A percentile compares a stretch with the other conserved stretches of the same genome.
Conservation (phyloP, 2,329 filamentous ascomycete genomes). For the Aspergillus sp. region DNA sequence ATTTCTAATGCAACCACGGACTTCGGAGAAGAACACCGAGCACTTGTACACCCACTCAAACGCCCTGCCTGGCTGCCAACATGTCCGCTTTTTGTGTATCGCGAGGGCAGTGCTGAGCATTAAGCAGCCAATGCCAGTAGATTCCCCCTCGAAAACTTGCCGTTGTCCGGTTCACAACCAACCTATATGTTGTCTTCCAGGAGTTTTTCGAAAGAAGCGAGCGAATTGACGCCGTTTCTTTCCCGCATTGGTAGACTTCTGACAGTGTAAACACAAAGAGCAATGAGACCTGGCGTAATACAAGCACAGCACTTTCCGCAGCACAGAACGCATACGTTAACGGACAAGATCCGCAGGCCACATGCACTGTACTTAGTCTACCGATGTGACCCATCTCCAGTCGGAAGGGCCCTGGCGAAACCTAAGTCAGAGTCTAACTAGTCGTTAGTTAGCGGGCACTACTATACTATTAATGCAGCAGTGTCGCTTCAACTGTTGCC, state of each 20-base stretch:
- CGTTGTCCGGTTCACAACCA: neutral
- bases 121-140: neutral
- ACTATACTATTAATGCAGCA: neutral
- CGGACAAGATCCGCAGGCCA: constrained; percentile 3
- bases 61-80: neutral
- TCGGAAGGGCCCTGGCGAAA: neutral
- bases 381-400: neutral
- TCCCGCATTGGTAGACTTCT: neutral
- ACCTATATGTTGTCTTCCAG: neutral
- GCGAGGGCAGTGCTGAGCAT: neutral
- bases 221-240: neutral
- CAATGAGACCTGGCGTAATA: neutral
- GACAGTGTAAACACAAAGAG: neutral
- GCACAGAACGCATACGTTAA: neutral
- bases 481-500: neutral
- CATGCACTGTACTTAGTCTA: neutral
- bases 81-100: neutral
- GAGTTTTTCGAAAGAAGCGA: constrained; percentile 1
- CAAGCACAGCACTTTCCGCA: neutral
- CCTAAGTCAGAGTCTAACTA: no score
- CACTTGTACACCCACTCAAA: neutral
- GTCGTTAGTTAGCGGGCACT: no score
- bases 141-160: no score
- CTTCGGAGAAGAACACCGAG: neutral
- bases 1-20: neutral